Base-by-base conservation (phyloP, 1,139 yeast species). In the Kurtzmaniella quercitrusa region DNA sequence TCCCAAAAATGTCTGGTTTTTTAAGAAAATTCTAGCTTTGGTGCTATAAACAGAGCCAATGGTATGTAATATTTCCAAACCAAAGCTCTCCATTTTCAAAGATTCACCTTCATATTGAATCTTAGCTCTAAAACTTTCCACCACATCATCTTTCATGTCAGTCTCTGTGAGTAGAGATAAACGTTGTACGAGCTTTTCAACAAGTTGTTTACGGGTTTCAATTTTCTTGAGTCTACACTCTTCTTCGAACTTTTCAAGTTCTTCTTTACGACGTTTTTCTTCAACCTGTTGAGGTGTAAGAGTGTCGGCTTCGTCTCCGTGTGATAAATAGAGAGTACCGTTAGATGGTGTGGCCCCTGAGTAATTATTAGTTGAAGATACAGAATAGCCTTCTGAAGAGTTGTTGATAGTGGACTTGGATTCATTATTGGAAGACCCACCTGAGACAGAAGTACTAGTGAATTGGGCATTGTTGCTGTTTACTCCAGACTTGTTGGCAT, bases 41-140 rank as follows among this genome's bases (percentile, higher is more conserved):
- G 85, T 75, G 51, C 75, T 73, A 62, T 91, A 91, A 8, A 87
- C 81, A 34, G 76, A 70, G 15, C 98, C 98, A 46, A 91, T 81
- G 1, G 96, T 77, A 58, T 91, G 97, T 46, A 93, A 75, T 40
- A 91, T 84, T 59, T 91, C 96, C 42, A 90, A 69, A 8, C 98
- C 98, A 66, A 91, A 93, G 42, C 96, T 87, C 64, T 91, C 98
- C 86, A 89, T 82, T 59, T 91, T 91, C 49, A 93, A 75, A 40
- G 85, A 76, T 57, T 90, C 95, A 1, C 96, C 96, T 63, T 91
- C 97, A 51, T 85, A 78, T 51, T 75, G 77, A 57, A 86, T 77
- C 62, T 90, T 89, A 44, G 75, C 78, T 48, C 73, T 72, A 63
- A 89, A 91, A 1, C 95, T 80, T 27, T 68, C 66, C 14, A 81